These are phyloP conservation scores for Elsinoe arachidis DNA, from an alignment of 2,329 filamentous ascomycete genomes.

Conservation along the genomic window DNA sequence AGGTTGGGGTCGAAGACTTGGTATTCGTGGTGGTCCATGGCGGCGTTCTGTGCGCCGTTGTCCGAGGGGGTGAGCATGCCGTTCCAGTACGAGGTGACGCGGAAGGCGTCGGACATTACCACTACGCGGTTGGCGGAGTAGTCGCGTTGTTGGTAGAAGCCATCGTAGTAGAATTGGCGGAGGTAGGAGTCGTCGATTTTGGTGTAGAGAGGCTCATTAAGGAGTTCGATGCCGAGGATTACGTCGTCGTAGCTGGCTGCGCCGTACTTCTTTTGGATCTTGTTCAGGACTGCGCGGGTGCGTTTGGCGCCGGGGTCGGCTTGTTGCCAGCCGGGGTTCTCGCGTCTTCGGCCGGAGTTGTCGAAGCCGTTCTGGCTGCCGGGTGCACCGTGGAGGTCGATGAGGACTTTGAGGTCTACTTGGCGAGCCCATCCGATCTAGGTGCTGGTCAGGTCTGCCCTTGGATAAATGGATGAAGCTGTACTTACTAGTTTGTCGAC, in stretches of 20 bases:
- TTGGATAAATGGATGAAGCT: slow-evolving; percentile 17
- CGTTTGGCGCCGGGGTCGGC: slow-evolving; percentile 22
- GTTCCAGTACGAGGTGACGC: slow-evolving; percentile 49
- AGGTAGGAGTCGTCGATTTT: slow-evolving; percentile 37
- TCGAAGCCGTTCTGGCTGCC: slow-evolving; percentile 21
- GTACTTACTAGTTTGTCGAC: not conserved
- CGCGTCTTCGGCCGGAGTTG: slow-evolving; percentile 23
- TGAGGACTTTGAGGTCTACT: slow-evolving; percentile 20
- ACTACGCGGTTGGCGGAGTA: slow-evolving; percentile 33
- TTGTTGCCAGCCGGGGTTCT: slow-evolving; percentile 18
- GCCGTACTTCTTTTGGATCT: slow-evolving; percentile 21
- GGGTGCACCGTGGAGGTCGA: slow-evolving; percentile 21
- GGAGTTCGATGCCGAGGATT: slow-evolving; percentile 19
- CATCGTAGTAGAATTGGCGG: slow-evolving; percentile 48
- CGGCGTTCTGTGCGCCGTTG: slow-evolving; percentile 43
- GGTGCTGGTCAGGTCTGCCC: not conserved
- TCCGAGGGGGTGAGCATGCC: slow-evolving; percentile 47
- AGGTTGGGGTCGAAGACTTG: slow-evolving; percentile 50
- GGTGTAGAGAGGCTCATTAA: slow-evolving; percentile 33
- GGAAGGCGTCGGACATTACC: slow-evolving; percentile 52
- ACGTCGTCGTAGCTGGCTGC: slow-evolving; percentile 18
- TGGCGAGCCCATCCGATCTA: slow-evolving; percentile 22
- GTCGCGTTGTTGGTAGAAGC: slow-evolving; percentile 36
- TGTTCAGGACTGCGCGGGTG: slow-evolving; percentile 19
- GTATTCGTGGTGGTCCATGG: slow-evolving; percentile 62